Conservation (phyloP, 805 yeast genomes). For the Grigorovia transvaalensis region DNA sequence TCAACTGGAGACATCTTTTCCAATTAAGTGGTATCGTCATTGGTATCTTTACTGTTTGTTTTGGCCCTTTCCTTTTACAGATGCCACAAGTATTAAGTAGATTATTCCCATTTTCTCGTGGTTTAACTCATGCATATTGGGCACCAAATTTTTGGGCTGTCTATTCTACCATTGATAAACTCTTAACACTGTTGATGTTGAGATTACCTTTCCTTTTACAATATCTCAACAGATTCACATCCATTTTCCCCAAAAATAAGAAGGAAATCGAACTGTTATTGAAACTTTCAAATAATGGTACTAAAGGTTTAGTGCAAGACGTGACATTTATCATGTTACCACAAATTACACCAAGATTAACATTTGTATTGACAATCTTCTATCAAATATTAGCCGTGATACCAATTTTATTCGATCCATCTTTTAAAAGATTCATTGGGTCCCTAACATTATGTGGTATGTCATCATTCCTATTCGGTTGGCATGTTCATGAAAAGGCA, state of each 20-base stretch:
- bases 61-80: conserved; percentile 67
- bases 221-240: conserved; percentile 30
- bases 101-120: conserved; percentile 87
- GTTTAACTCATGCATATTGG: conserved; percentile 97
- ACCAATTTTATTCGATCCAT: conserved; percentile 63
- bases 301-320: conserved; percentile 89
- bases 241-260: conserved; percentile 26
- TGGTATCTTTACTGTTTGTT: conserved; percentile 52
- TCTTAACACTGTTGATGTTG: conserved; percentile 37
- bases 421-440: conserved; percentile 70
- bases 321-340: conserved; percentile 75
- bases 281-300: conserved; percentile 35
- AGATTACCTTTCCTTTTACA: conserved; percentile 36
- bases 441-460: conserved; percentile 82
- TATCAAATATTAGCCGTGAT: conserved; percentile 70
- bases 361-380: conserved; percentile 73
- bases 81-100: conserved; percentile 56
- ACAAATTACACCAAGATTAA: conserved; percentile 61
- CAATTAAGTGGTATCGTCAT: conserved; percentile 58
- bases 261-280: conserved; percentile 25
- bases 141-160: conserved; percentile 97
- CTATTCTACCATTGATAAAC: conserved; percentile 72
- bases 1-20: conserved; percentile 47
- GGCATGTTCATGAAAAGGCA: conserved; percentile 99
- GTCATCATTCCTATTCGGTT: conserved; percentile 87